These are phyloP conservation scores for Candida dajiaensis DNA, from an alignment of 805 yeast species.

Conservation along the genomic window DNA sequence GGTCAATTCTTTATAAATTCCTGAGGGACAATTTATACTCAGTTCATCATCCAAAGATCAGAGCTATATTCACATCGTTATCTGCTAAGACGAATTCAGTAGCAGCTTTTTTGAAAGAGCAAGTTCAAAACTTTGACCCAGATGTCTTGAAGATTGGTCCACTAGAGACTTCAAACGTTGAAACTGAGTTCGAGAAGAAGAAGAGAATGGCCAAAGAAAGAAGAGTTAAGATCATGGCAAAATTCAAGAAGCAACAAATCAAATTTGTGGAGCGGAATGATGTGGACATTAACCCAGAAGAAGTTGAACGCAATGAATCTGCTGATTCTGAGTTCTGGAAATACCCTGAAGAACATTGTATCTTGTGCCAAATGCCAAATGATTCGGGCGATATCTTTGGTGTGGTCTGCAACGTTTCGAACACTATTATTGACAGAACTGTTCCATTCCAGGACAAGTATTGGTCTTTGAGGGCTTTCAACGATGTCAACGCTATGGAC, in stretches of 20 bases:
- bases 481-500: conserved; percentile 30
- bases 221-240: conserved; percentile 66
- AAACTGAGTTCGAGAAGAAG: conserved; percentile 46
- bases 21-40: conserved; percentile 36
- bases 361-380: conserved; percentile 75
- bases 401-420: conserved; percentile 55
- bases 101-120: conserved; percentile 27
- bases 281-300: conserved; percentile 23
- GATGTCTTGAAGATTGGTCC: conserved; percentile 4
- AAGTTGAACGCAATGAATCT: conserved; percentile 5
- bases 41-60: conserved; percentile 46
- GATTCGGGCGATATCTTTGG: conserved; percentile 67
- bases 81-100: conserved; percentile 25
- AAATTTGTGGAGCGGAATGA: conserved; percentile 57
- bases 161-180: background rate
- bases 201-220: conserved; percentile 65
- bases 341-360: conserved; percentile 71
- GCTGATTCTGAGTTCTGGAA: conserved; percentile 36
- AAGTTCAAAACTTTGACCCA: conserved; percentile 31
- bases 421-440: conserved; percentile 53
- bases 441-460: conserved; percentile 59
- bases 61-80: conserved; percentile 42
- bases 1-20: conserved; percentile 33
- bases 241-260: conserved; percentile 73
- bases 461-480: conserved; percentile 62